phyloP scores from a whole-genome alignment of 1,284 basidiomycete genomes.

The Vanrija sp. region DNA sequence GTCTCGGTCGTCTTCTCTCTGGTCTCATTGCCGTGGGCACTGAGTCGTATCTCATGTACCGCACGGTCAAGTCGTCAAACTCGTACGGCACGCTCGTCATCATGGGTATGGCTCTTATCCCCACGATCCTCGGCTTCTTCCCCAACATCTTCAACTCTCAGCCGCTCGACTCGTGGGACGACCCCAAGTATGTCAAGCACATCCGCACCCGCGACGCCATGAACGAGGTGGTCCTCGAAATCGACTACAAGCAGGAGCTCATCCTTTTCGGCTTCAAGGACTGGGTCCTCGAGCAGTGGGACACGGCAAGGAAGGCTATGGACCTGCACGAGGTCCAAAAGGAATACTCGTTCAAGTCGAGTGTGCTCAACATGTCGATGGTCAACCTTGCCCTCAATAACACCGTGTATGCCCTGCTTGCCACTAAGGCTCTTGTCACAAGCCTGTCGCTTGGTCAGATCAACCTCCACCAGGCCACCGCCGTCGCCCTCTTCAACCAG shows the following conservation, averaged over 20 bases:
- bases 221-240: background rate
- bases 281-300: conserved; percentile 74
- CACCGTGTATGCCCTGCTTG: conserved; percentile 55
- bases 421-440: conserved; percentile 63
- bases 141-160: background rate
- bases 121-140: conserved; percentile 52
- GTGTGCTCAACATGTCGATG: background rate
- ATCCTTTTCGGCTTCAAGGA: conserved; percentile 72
- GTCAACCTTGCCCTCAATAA: conserved; percentile 46
- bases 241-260: conserved; percentile 57
- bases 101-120: background rate
- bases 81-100: conserved; percentile 52
- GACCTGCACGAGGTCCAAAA: conserved; percentile 10
- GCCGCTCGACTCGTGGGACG: background rate
- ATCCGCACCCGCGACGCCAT: conserved; percentile 54
- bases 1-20: conserved; percentile 69
- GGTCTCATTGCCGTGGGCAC: conserved; percentile 49
- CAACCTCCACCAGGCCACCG: conserved; percentile 67
- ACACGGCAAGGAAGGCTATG: conserved; percentile 23
- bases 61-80: conserved; percentile 8
- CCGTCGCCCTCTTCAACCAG: conserved; percentile 32
- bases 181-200: conserved; percentile 32
- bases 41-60: conserved; percentile 61
- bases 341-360: conserved; percentile 8
- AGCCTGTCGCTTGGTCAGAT: conserved; percentile 66